These are phyloP conservation scores for Cercophora newfieldiana DNA, from an alignment of 495 filamentous ascomycete species.

Conservation along the genomic window DNA sequence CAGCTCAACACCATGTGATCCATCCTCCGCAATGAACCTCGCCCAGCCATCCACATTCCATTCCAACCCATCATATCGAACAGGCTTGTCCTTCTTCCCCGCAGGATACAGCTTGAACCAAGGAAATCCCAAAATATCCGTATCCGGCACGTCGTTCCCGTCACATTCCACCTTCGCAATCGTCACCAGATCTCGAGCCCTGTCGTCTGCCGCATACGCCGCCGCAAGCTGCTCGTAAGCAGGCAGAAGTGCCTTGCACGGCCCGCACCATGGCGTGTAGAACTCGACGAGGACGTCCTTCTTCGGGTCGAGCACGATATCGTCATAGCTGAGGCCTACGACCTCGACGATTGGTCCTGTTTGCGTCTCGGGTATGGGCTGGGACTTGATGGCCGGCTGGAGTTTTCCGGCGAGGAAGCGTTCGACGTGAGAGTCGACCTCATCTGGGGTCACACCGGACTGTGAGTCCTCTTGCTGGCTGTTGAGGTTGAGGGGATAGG, in stretches of 20 bases:
- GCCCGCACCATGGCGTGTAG: conserved; percentile 3
- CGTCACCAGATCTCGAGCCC: not conserved
- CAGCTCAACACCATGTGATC: not conserved
- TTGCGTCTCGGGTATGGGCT: not conserved
- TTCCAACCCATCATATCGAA: not conserved
- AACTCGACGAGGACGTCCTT: conserved; percentile 2
- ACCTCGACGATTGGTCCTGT: not conserved
- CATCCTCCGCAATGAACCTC: not conserved
- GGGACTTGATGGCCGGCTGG: not conserved
- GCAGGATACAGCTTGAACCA: conserved; percentile 9
- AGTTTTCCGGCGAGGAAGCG: not conserved
- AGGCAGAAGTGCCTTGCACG: not conserved
- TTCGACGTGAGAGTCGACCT: not conserved
- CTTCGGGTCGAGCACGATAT: not conserved
- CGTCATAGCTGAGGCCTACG: not conserved
- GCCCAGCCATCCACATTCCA: not conserved
- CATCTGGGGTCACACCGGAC: not conserved
- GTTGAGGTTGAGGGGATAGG: not conserved
- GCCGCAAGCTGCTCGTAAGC: not conserved
- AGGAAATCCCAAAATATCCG: not conserved
- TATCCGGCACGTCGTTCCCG: conserved; percentile 3
- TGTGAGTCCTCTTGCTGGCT: not conserved
- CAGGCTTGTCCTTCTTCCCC: not conserved
- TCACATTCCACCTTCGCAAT: not conserved
- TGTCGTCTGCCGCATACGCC: not conserved